Evolutionary conservation across 2,329 filamentous ascomycete species (phyloP).

Genomic region (Aaosphaeria arxii): DNA sequence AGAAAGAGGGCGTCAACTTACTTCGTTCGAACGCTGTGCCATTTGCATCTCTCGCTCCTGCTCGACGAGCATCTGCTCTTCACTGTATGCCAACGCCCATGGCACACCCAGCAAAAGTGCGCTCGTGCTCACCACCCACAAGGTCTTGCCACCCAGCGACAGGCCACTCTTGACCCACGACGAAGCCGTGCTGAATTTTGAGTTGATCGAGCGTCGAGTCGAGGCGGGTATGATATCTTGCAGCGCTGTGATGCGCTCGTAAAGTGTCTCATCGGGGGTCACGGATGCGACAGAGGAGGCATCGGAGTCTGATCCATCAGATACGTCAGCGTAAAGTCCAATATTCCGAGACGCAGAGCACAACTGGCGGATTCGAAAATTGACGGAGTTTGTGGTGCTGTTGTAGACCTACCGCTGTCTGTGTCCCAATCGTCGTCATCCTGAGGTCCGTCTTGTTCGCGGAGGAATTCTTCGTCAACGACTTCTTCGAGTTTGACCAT

Average conservation of each 20-base stretch:
- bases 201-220: slow-evolving; percentile 57
- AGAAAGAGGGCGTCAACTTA: slow-evolving; percentile 35
- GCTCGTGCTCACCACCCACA: slow-evolving; percentile 89
- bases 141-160: slow-evolving; percentile 74
- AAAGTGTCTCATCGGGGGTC: slow-evolving; percentile 45
- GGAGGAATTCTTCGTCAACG: slow-evolving; percentile 89
- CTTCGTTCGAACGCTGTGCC: slow-evolving; percentile 86
- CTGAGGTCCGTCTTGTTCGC: slow-evolving; percentile 63
- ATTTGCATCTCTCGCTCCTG: slow-evolving; percentile 98
- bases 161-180: slow-evolving; percentile 60
- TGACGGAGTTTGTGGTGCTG: too few relatives aligned
- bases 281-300: slow-evolving; percentile 59
- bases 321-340: too few relatives aligned
- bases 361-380: too few relatives aligned
- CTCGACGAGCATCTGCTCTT: slow-evolving; percentile 95
- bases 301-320: slow-evolving; percentile 65
- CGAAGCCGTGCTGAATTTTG: slow-evolving; percentile 49
- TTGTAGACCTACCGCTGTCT: slow-evolving; percentile 70
- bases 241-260: slow-evolving; percentile 67
- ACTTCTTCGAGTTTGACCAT: slow-evolving; percentile 99
- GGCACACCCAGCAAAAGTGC: slow-evolving; percentile 88
- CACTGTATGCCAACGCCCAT: slow-evolving; percentile 86
- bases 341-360: too few relatives aligned
- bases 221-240: slow-evolving; percentile 80
- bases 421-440: slow-evolving; percentile 88